Percentiles rank a stretch among this genome's conserved stretches.
These are phyloP conservation scores for Populus nigra DNA, from an alignment of 345 rosid species.

Conservation along the genomic window DNA sequence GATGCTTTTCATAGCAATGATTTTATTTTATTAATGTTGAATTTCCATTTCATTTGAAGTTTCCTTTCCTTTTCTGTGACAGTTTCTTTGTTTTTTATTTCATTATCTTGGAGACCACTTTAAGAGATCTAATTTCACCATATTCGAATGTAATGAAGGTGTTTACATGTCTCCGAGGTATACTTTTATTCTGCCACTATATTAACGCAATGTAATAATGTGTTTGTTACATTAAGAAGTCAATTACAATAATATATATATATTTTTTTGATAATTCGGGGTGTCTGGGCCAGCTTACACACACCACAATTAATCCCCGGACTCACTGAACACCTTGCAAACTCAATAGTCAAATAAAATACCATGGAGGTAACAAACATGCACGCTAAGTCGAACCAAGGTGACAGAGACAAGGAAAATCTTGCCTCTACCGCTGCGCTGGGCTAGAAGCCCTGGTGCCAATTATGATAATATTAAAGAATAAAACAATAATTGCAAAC, in stretches of 20 bases:
- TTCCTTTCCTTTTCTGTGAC: background rate
- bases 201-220: background rate
- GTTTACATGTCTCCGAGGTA: background rate
- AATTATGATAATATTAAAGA: background rate
- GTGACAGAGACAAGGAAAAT: no score
- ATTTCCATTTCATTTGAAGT: background rate
- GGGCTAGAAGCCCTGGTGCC: no score
- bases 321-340: no score
- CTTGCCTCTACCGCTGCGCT: no score
- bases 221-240: background rate
- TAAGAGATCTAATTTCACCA: background rate
- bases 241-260: background rate
- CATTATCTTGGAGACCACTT: background rate
- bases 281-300: no score
- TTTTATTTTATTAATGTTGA: no score
- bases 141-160: background rate
- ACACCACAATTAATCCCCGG: no score
- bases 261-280: no score
- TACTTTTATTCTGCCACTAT: background rate
- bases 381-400: no score
- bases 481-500: conserved; percentile 11
- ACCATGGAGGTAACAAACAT: no score
- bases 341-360: no score
- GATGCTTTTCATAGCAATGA: background rate
- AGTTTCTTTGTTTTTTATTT: background rate